Base-by-base conservation (phyloP, 306 rosid genomes). In the Sphenostylis stenocarpa region DNA sequence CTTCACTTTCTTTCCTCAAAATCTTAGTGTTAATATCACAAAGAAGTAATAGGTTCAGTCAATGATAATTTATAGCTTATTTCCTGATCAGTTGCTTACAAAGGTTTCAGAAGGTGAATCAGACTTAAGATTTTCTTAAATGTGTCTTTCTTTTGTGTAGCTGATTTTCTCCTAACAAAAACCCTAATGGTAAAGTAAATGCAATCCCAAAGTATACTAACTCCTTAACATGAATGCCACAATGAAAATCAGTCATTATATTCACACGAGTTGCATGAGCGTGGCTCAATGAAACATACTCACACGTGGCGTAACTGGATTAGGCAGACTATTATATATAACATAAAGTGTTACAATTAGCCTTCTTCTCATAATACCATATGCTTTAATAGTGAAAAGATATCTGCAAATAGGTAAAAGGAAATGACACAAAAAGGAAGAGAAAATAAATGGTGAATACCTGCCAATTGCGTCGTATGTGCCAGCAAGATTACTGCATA, bases 381-480 rank as follows among this genome's bases (percentile, higher is more conserved):
- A 65, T 61, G 67, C 19, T 74, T 7, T 15, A 65, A 67, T 45
- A 52, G 33, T 41, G 69, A 69, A 68, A 76, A 17, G 3, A 49
- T 17, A 62, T 26, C 51, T 58, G 69, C 77, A 44, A 43, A 26
- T 29, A 43, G 56, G 31, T 15, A 38, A 49, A 20, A 43, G 24
- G 21, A 34, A 58, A 5, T 51, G 53, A 72, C 64, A n/a, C 33
- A 11, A 10, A 58, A 36, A 62, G 24, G 12, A 34, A 60, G 4
- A 70, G 0, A 17, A 47, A 49, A n/a, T n/a, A n/a, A 47, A 43
- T 29, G 16, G 72, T 61, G n/a, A 15, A 65, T 88, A 92, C 99
- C 99, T 96, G 82, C 99, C 99, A 73, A 84, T 78, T 15, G 99
- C 98, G 77, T 96, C 99, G 64, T 96, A 96, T 0, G 99, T 86